phyloP scores from a whole-genome alignment of 305 asterid genomes.

The Fraxinus sp. region DNA sequence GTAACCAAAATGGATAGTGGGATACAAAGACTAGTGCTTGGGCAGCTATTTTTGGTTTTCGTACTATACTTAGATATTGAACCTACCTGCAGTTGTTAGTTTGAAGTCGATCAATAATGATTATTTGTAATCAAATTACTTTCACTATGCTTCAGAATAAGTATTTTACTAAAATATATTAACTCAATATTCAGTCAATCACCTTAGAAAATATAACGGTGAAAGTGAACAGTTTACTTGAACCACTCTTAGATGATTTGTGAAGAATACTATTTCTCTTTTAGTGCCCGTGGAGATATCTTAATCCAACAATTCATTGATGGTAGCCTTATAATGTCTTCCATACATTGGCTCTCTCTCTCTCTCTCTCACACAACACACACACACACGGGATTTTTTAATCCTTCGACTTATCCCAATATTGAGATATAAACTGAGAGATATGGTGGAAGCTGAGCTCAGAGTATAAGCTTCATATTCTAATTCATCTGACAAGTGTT shows the following conservation, averaged over 20 bases:
- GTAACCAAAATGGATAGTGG: conserved; percentile 17
- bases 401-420: neutral
- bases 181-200: neutral
- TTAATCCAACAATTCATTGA: neutral
- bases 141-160: neutral
- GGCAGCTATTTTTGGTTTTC: neutral
- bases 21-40: conserved; percentile 21
- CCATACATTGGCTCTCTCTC: neutral
- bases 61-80: neutral
- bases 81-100: neutral
- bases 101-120: neutral
- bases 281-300: neutral
- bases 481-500: neutral
- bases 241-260: neutral
- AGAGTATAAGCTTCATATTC: conserved; percentile 8
- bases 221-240: neutral
- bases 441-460: conserved; percentile 28
- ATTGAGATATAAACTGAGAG: conserved; percentile 3
- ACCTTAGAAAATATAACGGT: neutral
- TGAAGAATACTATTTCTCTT: neutral
- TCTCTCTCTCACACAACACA: too few relatives aligned
- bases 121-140: neutral
- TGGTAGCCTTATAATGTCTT: conserved; percentile 14
- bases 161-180: neutral
- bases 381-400: neutral